phyloP scores from a whole-genome alignment of 2,329 filamentous ascomycete species.

The Fusarium musae region DNA sequence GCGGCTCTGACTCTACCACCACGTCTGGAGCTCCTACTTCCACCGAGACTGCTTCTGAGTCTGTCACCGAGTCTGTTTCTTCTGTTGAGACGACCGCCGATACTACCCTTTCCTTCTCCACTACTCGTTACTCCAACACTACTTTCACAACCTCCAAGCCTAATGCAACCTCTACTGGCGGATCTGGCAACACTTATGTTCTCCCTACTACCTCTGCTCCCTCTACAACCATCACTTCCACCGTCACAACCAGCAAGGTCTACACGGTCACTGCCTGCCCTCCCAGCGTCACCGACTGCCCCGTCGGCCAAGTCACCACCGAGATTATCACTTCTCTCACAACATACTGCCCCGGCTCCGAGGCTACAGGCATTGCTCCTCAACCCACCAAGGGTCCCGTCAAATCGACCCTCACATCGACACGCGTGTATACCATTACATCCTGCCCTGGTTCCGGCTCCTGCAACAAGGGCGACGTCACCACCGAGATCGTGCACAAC shows the following conservation, averaged over 20 bases:
- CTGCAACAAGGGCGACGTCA: conserved; percentile 36
- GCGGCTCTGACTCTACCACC: conserved; percentile 34
- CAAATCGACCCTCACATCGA: conserved; percentile 61
- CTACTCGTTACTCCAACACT: conserved; percentile 28
- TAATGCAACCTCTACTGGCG: neutral
- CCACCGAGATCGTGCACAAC: conserved; percentile 40
- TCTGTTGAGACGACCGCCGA: conserved; percentile 14
- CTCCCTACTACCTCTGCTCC: conserved; percentile 20
- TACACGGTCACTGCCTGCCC: conserved; percentile 50
- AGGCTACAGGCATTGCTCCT: neutral
- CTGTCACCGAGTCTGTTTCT: conserved; percentile 5
- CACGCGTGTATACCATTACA: conserved; percentile 66
- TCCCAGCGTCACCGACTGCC: conserved; percentile 43
- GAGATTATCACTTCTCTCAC: conserved; percentile 45
- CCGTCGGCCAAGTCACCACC: conserved; percentile 46
- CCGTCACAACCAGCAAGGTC: conserved; percentile 42
- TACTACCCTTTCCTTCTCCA: conserved; percentile 28
- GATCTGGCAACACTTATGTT: conserved; percentile 1
- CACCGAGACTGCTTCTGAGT: conserved; percentile 18
- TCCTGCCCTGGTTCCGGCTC: conserved; percentile 62
- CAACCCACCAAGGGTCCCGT: conserved; percentile 19
- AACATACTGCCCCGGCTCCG: conserved; percentile 52
- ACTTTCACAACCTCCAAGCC: conserved; percentile 26
- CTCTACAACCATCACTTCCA: conserved; percentile 43
- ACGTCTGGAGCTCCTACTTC: conserved; percentile 27